Evolutionary conservation across 441 rosid genomes (phyloP), one percentile per base, ranked within the genome.

Genomic region (Brassica balearica): DNA sequence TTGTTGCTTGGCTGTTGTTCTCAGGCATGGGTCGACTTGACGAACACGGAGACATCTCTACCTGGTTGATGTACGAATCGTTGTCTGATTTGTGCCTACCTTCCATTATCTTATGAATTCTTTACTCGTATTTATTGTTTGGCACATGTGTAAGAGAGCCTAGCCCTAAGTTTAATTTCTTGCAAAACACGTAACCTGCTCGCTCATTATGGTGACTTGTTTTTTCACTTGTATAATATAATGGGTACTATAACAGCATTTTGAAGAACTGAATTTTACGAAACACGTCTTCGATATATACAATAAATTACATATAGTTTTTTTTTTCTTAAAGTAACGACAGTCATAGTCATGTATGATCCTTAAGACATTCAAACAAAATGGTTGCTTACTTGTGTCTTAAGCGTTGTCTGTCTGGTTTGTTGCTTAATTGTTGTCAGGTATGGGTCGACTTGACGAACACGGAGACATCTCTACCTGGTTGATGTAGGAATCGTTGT

Each of bases 401-500:
- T 19, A 70, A 19, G 6, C 5, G 0, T 23, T n/a, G 11, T 10
- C 8, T 8, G 9, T 20, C 65, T n/a, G 10, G 71, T 2, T n/a
- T 20, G 56, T 8, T 65, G n/a, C 34, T 36, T 10, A 8, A 4
- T 1, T 53, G 14, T 67, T 46, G 36, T 12, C 34, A 19, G 36
- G 53, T 2, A 15, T 34, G 48, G 2, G 15, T 15, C 0, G 22
- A 46, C 9, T 56, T 14, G 63, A 43, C 2, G 62, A 43, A 67
- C 81, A 78, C 1, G 64, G 58, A 23, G 59, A 60, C 25, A 6
- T 65, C 9, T 6, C 32, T 17, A 72, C 46, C 0, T 7, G 0
- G 27, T 58, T 14, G 46, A 72, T 10, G 59, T 78, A 78, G 0
- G 81, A 78, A 19, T 8, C 8, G 0, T 1, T 0, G 3, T 78